A percentile compares a stretch with the other conserved stretches of the same genome.
Conservation (phyloP, 768 basidiomycete genomes). For the Mycena rosella region DNA sequence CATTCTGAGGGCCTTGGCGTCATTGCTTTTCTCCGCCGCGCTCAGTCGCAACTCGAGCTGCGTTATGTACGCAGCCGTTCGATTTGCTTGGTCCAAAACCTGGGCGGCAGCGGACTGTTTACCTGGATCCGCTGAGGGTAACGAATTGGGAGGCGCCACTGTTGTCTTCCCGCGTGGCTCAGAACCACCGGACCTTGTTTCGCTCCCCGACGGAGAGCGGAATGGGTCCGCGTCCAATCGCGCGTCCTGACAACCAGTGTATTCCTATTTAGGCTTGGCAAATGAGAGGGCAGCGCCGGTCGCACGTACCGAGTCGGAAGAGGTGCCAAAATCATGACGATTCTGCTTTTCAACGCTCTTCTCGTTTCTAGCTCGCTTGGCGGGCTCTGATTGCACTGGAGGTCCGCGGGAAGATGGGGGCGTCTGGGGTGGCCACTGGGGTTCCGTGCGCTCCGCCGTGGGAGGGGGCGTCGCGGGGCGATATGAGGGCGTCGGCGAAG, state of each 20-base stretch:
- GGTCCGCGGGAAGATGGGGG: conserved; percentile 1
- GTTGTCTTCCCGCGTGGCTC: conserved; percentile 31
- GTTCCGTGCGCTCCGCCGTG: conserved; percentile 26
- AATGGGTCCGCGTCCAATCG: conserved; percentile 25
- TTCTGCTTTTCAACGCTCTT: not conserved
- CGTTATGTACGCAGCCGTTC: conserved; percentile 35
- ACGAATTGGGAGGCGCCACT: conserved; percentile 7
- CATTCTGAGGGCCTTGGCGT: conserved; percentile 50
- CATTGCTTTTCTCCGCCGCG: conserved; percentile 51
- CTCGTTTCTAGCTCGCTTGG: not conserved
- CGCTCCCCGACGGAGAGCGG: conserved; percentile 32
- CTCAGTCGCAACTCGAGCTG: conserved; percentile 54
- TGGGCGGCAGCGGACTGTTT: not conserved
- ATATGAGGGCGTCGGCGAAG: conserved; percentile 7
- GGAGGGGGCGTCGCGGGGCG: conserved; percentile 24
- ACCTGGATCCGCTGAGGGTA: conserved; percentile 16
- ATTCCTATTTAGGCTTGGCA: conserved; percentile 22
- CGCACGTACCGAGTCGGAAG: conserved; percentile 17
- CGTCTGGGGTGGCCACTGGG: conserved; percentile 17
- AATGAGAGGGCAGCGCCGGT: conserved; percentile 5
- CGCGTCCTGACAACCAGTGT: conserved; percentile 27
- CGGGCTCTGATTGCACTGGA: conserved; percentile 6
- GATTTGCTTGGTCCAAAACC: conserved; percentile 1
- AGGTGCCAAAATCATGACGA: conserved; percentile 6
- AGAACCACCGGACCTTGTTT: conserved; percentile 33